Conservation (phyloP, 2,329 filamentous ascomycete genomes). For the Penicillium sp. region DNA sequence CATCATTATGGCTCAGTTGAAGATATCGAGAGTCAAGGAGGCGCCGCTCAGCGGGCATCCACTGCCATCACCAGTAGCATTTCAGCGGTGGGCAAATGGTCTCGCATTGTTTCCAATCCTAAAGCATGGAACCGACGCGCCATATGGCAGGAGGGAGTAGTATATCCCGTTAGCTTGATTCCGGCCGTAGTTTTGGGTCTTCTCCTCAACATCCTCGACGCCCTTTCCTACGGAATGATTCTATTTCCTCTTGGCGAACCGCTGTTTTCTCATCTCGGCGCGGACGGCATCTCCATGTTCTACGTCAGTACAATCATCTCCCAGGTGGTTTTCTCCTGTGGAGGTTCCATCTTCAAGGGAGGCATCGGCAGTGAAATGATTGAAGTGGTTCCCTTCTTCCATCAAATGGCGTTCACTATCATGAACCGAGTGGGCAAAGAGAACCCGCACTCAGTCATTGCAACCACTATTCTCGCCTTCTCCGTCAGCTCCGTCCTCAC, state of each 20-base stretch:
- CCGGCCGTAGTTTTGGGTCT: conserved; percentile 87
- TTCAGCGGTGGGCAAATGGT: conserved; percentile 24
- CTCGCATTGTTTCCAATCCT: conserved; percentile 56
- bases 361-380: conserved; percentile 97
- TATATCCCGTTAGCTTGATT: conserved; percentile 70
- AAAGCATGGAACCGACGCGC: conserved; percentile 70
- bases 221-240: conserved; percentile 94
- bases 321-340: conserved; percentile 82
- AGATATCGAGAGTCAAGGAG: conserved; percentile 36
- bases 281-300: conserved; percentile 96
- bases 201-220: conserved; percentile 90
- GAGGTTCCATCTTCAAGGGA: conserved; percentile 84
- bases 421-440: conserved; percentile 75
- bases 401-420: conserved; percentile 95
- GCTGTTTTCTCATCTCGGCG: conserved; percentile 81
- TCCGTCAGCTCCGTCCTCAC: conserved; percentile 89
- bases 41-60: conserved; percentile 10
- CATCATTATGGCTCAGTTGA: conserved; percentile 34
- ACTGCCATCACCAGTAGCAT: conserved; percentile 20
- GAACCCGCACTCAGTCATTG: conserved; percentile 81
- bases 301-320: conserved; percentile 97
- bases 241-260: conserved; percentile 87
- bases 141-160: conserved; percentile 65
- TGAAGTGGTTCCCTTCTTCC: conserved; percentile 97
- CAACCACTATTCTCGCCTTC: conserved; percentile 91